Conservation (phyloP, 139 green algal genomes). For the Pleodorina starrii region DNA sequence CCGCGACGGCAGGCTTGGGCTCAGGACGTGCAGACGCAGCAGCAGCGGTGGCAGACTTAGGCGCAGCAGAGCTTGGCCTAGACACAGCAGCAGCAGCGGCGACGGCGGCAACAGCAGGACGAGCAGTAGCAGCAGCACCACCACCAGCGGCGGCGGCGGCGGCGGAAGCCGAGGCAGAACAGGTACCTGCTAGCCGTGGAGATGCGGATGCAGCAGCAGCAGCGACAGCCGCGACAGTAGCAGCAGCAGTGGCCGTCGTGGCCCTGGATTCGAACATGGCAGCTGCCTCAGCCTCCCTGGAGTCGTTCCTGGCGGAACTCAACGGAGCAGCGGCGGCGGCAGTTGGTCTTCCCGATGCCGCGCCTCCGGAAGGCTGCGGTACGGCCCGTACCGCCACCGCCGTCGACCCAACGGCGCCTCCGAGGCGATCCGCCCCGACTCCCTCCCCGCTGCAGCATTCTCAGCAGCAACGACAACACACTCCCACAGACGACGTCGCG, state of each 20-base stretch:
- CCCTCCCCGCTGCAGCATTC: too few species aligned
- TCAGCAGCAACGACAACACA: too few species aligned
- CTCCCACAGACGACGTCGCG: background rate
- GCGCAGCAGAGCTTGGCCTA: too few species aligned
- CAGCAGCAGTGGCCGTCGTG: background rate
- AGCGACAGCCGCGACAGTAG: background rate
- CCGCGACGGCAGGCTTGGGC: background rate
- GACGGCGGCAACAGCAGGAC: background rate
- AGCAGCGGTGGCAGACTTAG: background rate
- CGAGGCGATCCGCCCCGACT: too few species aligned
- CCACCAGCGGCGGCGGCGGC: background rate
- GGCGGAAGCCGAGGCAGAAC: background rate
- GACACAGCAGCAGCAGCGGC: background rate
- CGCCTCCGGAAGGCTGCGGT: background rate
- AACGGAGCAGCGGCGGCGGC: background rate
- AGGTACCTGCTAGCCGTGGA: too few species aligned
- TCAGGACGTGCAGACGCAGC: background rate
- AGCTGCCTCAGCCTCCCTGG: background rate
- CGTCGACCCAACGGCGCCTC: background rate
- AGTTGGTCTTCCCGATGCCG: background rate
- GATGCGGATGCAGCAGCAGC: background rate
- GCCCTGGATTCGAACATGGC: background rate
- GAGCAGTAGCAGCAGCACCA: background rate
- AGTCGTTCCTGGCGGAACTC: background rate
- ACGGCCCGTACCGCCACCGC: too few species aligned